Base-by-base conservation (phyloP, 441 rosid genomes). In the Adansonia gregorii region DNA sequence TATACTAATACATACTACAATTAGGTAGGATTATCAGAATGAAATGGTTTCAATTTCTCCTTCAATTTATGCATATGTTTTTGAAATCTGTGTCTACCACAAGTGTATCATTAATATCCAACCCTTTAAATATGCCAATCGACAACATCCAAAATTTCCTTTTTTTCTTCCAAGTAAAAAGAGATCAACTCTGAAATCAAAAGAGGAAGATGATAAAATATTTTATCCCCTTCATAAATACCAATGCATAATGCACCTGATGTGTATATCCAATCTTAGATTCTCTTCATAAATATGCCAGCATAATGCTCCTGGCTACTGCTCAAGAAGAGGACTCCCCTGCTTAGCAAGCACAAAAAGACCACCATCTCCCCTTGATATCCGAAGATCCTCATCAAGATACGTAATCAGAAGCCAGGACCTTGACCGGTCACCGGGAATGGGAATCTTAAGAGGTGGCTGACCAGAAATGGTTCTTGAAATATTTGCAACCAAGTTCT, bases 311-410 rank as follows among this genome's bases (percentile, higher is more conserved):
- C 80, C 84, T 22, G 76, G 54, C 77, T 84, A 66, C 86, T 83
- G 85, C 72, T 84, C 81, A 64, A 95, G 88, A 79, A 95, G 94
- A 87, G 98, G 88, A 76, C 97, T 90, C 59, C 98, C 97, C 86
- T 90, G 92, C 81, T 87, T 92, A 14, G 81, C 97, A 70, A 95
- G 99, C 80, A 95, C 92, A 73, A 95, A 95, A 54, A 95, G 93
- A 61, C 99, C 99, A 39, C 99, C 98, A 8, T 95, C 99, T 11
- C 99, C 99, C 80, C 97, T 91, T 31, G 98, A 94, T 76, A 95
- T 94, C 76, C 93, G 88, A 72, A 95, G 78, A 86, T 95, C 98
- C 55, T 89, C 83, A 67, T 95, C 99, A 11, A 95, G 97, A 81
- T 91, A 95, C 8, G 99, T 90, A 67, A 83, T 89, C 61, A 95